Percentiles rank a stretch among this genome's conserved stretches.
Evolutionary conservation across 2,329 filamentous ascomycete genomes (phyloP).

Genomic region (Aspergillus sp.): DNA sequence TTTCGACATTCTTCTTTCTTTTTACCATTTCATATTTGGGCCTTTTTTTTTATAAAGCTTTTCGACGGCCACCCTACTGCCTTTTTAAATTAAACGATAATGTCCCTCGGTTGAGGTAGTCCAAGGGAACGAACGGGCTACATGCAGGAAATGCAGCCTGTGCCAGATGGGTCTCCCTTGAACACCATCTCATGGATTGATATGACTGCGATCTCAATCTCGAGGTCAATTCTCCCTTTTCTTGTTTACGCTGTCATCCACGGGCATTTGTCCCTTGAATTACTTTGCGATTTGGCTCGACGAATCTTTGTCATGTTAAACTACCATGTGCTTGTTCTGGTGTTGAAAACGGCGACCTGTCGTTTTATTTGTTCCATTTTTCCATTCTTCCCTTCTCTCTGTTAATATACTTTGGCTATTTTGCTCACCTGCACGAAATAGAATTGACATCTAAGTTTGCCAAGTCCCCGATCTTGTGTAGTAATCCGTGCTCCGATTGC

Average conservation of each 20-base stretch:
- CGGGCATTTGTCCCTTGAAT: constrained; percentile 12
- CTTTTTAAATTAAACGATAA: constrained; percentile 17
- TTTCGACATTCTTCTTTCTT: constrained; percentile 7
- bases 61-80: constrained; percentile 8
- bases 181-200: constrained; percentile 13
- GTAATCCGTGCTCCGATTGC: background rate
- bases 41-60: constrained; percentile 4
- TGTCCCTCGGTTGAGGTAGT: constrained; percentile 11
- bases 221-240: constrained; percentile 3
- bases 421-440: constrained; percentile 14
- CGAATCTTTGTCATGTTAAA: constrained; percentile 22
- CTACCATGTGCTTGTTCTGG: constrained; percentile 21
- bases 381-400: constrained; percentile 12
- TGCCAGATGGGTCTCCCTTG: constrained; percentile 16
- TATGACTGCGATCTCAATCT: constrained; percentile 10
- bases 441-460: constrained; percentile 7
- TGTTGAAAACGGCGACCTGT: constrained; percentile 14
- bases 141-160: constrained; percentile 38
- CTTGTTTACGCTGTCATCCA: constrained; percentile 11
- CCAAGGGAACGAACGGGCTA: constrained; percentile 15
- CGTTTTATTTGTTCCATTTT: constrained; percentile 6
- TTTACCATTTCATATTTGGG: constrained; percentile 8
- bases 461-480: background rate
- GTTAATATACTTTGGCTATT: constrained; percentile 19
- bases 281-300: constrained; percentile 19